Base-by-base conservation (phyloP, 108 stramenopile genomes). In the Nannochloropsis salina region DNA sequence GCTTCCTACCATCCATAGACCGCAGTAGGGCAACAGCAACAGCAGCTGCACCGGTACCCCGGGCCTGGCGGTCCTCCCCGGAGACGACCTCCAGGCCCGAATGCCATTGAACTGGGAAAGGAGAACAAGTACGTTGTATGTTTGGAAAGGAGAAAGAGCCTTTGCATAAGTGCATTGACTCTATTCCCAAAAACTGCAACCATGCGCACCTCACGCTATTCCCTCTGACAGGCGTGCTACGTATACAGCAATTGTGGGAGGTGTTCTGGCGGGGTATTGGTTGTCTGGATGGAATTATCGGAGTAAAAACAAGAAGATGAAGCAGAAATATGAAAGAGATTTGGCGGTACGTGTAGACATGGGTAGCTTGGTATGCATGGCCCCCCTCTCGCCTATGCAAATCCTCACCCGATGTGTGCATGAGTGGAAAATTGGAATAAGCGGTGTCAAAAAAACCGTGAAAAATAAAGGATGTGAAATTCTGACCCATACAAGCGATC, bases 51-150 rank as follows among this genome's bases (percentile, higher is more conserved):
- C n/a, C 61, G 61, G 15, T 74, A 74, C 61, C 61, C 61, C 61
- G 61, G 61, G 61, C 61, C 61, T n/a, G 61, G 61, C 61, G 61
- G 61, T n/a, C 61, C 61, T n/a, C 61, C 61, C 4, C 61, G 61
- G 8, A 74, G 61, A 8, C 61, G 61, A 74, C 61, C 3, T n/a
- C 61, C 61, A n/a, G 61, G 61, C 15, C 61, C 61, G 20, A 74
- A 74, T n/a, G 61, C 61, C 6, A 74, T 74, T 8, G 61, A 74
- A n/a, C 61, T 74, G 61, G 61, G 61, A 74, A 74, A 74, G 61
- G 61, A 74, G 61, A 74, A 74, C 8, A 74, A 74, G 61, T 74
- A 74, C 61, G 61, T 74, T 15, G 3, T 4, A n/a, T n/a, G 61
- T n/a, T 74, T 6, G 15, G 61, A 6, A 1, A 74, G 20, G 20